Percentiles rank a stretch among this genome's conserved stretches.
Evolutionary conservation across 2,329 filamentous ascomycete genomes (phyloP).

Genomic region (Cordyceps cicadae): DNA sequence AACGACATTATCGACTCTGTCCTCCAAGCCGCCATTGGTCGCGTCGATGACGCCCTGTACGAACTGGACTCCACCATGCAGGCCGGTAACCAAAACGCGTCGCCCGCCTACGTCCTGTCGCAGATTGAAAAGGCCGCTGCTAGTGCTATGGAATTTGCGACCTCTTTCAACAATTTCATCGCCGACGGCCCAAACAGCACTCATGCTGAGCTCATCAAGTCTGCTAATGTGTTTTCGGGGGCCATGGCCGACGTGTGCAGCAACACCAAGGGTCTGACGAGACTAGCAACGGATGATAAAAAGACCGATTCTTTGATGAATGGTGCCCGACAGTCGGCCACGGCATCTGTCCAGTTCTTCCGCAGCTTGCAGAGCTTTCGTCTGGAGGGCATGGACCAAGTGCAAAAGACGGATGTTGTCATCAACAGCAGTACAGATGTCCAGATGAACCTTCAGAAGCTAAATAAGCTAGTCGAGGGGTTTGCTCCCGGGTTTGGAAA

Average conservation of each 20-base stretch:
- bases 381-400: conserved; percentile 77
- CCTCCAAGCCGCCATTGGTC: conserved; percentile 81
- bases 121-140: conserved; percentile 95
- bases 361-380: conserved; percentile 88
- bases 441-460: conserved; percentile 82
- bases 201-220: conserved; percentile 86
- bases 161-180: conserved; percentile 96
- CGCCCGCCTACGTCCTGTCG: conserved; percentile 86
- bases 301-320: conserved; percentile 80
- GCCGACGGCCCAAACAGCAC: conserved; percentile 88
- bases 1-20: conserved; percentile 98
- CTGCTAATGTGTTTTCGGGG: conserved; percentile 81
- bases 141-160: conserved; percentile 93
- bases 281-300: conserved; percentile 91
- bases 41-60: conserved; percentile 93
- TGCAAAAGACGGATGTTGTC: conserved; percentile 93
- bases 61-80: conserved; percentile 98
- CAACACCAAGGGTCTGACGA: conserved; percentile 90
- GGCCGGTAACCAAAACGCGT: conserved; percentile 96
- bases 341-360: conserved; percentile 90
- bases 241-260: conserved; percentile 88
- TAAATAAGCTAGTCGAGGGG: conserved; percentile 86
- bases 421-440: conserved; percentile 97
- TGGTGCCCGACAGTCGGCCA: conserved; percentile 74
- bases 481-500: conserved; percentile 85